These are phyloP conservation scores for Suillus americanus DNA, from an alignment of 768 basidiomycete genomes.

Conservation along the genomic window DNA sequence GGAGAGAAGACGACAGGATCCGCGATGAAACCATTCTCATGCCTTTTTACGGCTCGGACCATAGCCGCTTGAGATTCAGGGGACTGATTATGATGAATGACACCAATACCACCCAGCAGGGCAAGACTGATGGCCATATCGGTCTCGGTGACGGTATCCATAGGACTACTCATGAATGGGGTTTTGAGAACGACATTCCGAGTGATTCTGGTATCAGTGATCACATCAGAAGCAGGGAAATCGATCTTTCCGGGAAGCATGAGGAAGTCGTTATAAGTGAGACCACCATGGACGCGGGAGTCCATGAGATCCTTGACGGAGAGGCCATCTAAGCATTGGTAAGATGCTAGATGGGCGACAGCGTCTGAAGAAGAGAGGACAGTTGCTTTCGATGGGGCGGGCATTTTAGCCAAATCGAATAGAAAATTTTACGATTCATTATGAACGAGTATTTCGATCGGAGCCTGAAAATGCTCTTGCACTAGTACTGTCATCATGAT, in stretches of 20 bases:
- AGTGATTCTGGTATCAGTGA: slow-evolving; percentile 84
- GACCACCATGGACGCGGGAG: slow-evolving; percentile 79
- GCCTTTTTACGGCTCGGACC: slow-evolving; percentile 97
- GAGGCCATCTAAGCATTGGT: slow-evolving; percentile 77
- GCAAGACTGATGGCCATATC: slow-evolving; percentile 94
- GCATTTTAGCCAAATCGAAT: slow-evolving; percentile 33
- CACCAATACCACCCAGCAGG: slow-evolving; percentile 94
- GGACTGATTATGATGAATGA: slow-evolving; percentile 95
- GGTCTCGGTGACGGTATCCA: slow-evolving; percentile 98
- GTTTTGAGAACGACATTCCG: slow-evolving; percentile 91
- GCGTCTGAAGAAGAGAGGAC: slow-evolving; percentile 73
- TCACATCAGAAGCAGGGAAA: slow-evolving; percentile 80
- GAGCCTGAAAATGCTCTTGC: slow-evolving; percentile 10
- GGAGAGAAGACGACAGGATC: slow-evolving; percentile 91
- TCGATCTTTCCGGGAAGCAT: slow-evolving; percentile 94
- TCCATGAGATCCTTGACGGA: slow-evolving; percentile 86
- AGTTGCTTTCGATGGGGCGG: slow-evolving; percentile 26
- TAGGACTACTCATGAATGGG: slow-evolving; percentile 95
- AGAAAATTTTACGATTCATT: not conserved
- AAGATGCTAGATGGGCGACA: slow-evolving; percentile 71
- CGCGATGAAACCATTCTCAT: slow-evolving; percentile 98
- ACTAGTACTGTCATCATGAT: too few relatives aligned
- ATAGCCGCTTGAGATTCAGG: slow-evolving; percentile 88
- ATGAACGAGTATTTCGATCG: slow-evolving; percentile 16
- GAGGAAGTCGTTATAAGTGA: slow-evolving; percentile 98